Percentiles rank a stretch among this genome's conserved stretches.
Conservation (phyloP, 768 basidiomycete genomes). For the Boletus patriciae region DNA sequence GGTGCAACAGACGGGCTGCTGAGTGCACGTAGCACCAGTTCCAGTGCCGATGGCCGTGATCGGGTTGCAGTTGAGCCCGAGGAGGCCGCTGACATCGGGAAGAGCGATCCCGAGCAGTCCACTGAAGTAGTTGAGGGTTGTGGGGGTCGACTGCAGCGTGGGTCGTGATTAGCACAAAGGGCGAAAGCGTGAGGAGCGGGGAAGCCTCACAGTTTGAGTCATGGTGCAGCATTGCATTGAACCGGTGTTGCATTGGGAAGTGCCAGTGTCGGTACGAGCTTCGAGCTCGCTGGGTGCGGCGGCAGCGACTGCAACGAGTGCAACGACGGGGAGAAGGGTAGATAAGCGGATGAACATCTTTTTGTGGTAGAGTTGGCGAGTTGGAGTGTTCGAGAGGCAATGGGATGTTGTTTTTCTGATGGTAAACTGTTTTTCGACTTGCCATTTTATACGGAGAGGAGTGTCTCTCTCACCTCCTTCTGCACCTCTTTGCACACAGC, state of each 20-base stretch:
- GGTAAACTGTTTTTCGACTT: not conserved
- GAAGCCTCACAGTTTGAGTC: not conserved
- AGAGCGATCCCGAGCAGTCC: not conserved
- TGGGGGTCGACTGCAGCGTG: not conserved
- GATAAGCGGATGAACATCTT: slow-evolving; percentile 10
- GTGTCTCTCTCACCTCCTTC: no score
- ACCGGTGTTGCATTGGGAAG: slow-evolving; percentile 16
- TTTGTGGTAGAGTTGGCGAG: not conserved
- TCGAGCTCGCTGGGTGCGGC: slow-evolving; percentile 13
- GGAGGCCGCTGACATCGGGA: not conserved
- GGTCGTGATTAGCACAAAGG: no score
- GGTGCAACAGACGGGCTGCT: slow-evolving; percentile 21
- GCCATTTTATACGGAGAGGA: slow-evolving; percentile 14
- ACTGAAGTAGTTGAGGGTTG: not conserved
- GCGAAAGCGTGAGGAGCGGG: no score
- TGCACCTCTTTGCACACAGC: not conserved
- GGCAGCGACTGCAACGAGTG: slow-evolving; percentile 4
- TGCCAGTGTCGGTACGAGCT: no score
- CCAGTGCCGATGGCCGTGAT: not conserved
- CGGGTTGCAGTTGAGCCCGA: slow-evolving; percentile 11
- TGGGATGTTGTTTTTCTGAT: not conserved
- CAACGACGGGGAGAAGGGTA: slow-evolving; percentile 10
- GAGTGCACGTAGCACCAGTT: slow-evolving; percentile 1
- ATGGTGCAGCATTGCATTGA: slow-evolving; percentile 4
- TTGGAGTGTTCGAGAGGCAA: not conserved